Evolutionary conservation across 805 yeast genomes (phyloP).

Genomic region (Ogataea trehalophila): DNA sequence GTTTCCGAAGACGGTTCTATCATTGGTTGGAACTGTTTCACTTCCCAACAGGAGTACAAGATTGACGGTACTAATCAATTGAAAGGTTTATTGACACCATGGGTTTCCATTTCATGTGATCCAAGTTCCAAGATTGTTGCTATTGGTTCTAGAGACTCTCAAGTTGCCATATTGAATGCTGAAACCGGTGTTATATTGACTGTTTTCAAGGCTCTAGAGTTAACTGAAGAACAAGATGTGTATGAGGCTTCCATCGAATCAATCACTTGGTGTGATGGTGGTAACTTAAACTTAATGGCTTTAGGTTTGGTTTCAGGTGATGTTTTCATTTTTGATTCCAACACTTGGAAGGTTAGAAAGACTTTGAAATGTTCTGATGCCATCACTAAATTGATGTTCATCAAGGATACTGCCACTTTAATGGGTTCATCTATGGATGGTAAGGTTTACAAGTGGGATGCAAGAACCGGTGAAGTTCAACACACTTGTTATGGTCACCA

Average conservation of each 20-base stretch:
- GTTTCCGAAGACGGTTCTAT: conserved; percentile 82
- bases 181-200: conserved; percentile 71
- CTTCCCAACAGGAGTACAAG: conserved; percentile 65
- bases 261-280: conserved; percentile 64
- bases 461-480: conserved; percentile 73
- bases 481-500: conserved; percentile 88
- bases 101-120: conserved; percentile 70
- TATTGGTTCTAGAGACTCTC: conserved; percentile 85
- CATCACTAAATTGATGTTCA: conserved; percentile 71
- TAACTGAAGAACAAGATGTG: conserved; percentile 51
- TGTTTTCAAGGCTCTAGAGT: conserved; percentile 58
- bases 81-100: conserved; percentile 75
- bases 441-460: conserved; percentile 79
- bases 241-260: conserved; percentile 73
- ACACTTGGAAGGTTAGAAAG: conserved; percentile 82
- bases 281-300: conserved; percentile 61
- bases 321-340: conserved; percentile 74
- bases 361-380: conserved; percentile 71
- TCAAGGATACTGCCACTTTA: conserved; percentile 49
- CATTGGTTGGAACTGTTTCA: conserved; percentile 85
- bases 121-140: conserved; percentile 52
- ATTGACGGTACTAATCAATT: conserved; percentile 55
- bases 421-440: conserved; percentile 83
- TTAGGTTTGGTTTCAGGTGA: conserved; percentile 88
- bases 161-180: conserved; percentile 69